phyloP scores from a whole-genome alignment of 1,284 basidiomycete species.

The Ceratobasidium sp. region DNA sequence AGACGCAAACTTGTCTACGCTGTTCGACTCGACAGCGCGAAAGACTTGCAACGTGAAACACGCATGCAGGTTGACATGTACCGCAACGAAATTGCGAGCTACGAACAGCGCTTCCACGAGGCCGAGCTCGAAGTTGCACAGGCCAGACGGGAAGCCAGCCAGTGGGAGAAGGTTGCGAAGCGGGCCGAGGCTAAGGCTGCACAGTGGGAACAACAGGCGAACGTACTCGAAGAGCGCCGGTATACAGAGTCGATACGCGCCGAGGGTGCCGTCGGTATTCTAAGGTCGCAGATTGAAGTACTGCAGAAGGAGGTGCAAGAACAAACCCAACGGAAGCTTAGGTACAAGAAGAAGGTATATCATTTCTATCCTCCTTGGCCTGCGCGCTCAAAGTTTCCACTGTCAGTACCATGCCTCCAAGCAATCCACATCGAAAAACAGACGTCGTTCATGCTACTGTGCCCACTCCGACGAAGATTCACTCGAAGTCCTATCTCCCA shows the following conservation, averaged over 20 bases:
- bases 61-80: slow-evolving; percentile 23
- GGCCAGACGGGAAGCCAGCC: slow-evolving; percentile 4
- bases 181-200: slow-evolving; percentile 19
- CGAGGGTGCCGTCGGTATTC: slow-evolving; percentile 24
- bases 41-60: slow-evolving; percentile 5
- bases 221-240: slow-evolving; percentile 26
- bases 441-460: slow-evolving; percentile 4
- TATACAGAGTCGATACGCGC: slow-evolving; percentile 37
- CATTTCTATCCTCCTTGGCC: not conserved
- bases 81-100: slow-evolving; percentile 10
- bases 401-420: slow-evolving; percentile 31
- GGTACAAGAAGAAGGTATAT: slow-evolving; percentile 34
- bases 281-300: slow-evolving; percentile 26
- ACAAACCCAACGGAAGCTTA: slow-evolving; percentile 32
- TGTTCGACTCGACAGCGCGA: slow-evolving; percentile 24
- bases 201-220: slow-evolving; percentile 34
- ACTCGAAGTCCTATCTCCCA: slow-evolving; percentile 19
- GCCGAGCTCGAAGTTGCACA: slow-evolving; percentile 19
- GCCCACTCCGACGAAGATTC: slow-evolving; percentile 21
- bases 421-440: not conserved
- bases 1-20: slow-evolving; percentile 38
- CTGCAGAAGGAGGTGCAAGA: slow-evolving; percentile 34
- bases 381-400: not conserved
- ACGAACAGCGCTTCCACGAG: slow-evolving; percentile 12
- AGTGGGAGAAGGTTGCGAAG: slow-evolving; percentile 23